These are phyloP conservation scores for Pyrenochaeta sp. DNA, from an alignment of 2,329 filamentous ascomycete species.

Conservation along the genomic window DNA sequence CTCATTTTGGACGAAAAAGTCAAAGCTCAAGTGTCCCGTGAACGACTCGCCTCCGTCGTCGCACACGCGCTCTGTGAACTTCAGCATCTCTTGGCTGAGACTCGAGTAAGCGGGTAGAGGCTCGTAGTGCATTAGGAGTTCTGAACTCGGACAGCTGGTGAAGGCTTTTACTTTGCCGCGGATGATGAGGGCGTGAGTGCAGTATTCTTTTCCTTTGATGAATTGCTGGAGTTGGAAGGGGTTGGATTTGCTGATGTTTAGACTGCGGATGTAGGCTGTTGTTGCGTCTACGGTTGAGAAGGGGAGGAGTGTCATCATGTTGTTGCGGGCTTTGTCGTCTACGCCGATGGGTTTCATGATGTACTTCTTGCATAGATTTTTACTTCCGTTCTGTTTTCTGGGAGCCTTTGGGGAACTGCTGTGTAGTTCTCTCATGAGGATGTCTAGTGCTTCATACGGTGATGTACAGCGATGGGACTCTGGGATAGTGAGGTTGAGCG, in stretches of 20 bases:
- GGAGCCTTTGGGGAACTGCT: conserved; percentile 4
- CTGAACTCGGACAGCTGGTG: conserved; percentile 69
- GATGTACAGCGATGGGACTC: conserved; percentile 62
- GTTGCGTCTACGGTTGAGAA: conserved; percentile 63
- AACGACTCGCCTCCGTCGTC: conserved; percentile 58
- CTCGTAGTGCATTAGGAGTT: conserved; percentile 72
- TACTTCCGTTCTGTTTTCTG: conserved; percentile 14
- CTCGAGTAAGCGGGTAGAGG: conserved; percentile 64
- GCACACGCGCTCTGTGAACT: conserved; percentile 69
- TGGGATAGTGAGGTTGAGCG: conserved; percentile 52
- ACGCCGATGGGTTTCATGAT: conserved; percentile 73
- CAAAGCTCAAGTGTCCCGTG: conserved; percentile 77
- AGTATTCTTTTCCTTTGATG: conserved; percentile 70
- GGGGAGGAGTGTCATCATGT: conserved; percentile 71
- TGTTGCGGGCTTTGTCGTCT: conserved; percentile 66
- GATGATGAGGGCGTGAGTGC: conserved; percentile 75
- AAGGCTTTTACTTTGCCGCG: conserved; percentile 71
- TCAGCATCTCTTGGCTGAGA: conserved; percentile 67
- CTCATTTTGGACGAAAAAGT: conserved; percentile 67
- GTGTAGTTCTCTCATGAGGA: conserved; percentile 53
- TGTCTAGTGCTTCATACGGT: conserved; percentile 60
- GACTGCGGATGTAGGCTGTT: conserved; percentile 60
- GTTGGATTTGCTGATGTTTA: conserved; percentile 63
- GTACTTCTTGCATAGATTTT: conserved; percentile 57
- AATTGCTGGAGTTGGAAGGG: conserved; percentile 77